Percentiles rank a stretch among this genome's conserved stretches.
Evolutionary conservation across 495 filamentous ascomycete species (phyloP).

Genomic region (Astrothelium subdiscretum): DNA sequence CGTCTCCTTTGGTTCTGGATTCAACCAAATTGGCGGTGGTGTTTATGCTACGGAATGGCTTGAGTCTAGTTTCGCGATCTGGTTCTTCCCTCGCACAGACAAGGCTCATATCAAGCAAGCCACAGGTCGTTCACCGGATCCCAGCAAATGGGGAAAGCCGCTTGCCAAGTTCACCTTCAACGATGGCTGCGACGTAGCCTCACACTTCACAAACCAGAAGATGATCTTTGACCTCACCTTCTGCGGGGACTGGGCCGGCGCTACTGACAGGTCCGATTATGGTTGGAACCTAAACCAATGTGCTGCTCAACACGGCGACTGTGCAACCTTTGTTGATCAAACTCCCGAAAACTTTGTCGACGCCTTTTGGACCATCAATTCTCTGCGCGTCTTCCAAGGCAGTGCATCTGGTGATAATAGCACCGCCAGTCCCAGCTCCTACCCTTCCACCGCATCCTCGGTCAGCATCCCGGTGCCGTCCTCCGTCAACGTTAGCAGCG

Average conservation of each 20-base stretch:
- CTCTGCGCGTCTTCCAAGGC: constrained; percentile 21
- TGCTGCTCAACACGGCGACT: not conserved
- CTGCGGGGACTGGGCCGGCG: constrained; percentile 79
- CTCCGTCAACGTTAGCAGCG: not conserved
- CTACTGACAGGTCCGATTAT: not conserved
- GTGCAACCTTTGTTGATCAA: constrained; percentile 16
- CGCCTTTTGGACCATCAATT: constrained; percentile 27
- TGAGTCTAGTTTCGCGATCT: constrained; percentile 53
- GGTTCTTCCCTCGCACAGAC: constrained; percentile 61
- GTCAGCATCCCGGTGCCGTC: not conserved
- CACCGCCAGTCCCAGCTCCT: not conserved
- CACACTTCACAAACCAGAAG: constrained; percentile 22
- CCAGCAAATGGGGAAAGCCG: constrained; percentile 52
- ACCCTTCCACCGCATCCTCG: not conserved
- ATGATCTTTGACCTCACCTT: constrained; percentile 66
- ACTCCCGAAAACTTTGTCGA: constrained; percentile 24
- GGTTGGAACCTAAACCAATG: not conserved
- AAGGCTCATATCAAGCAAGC: constrained; percentile 21
- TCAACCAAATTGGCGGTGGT: constrained; percentile 63
- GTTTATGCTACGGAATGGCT: constrained; percentile 74
- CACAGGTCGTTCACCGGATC: constrained; percentile 44
- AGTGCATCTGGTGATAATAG: not conserved
- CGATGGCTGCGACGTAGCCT: constrained; percentile 23
- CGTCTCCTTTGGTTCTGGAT: constrained; percentile 47
- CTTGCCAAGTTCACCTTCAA: constrained; percentile 43